Evolutionary conservation across 768 basidiomycete species (phyloP).

Genomic region (Lactarius indigo): DNA sequence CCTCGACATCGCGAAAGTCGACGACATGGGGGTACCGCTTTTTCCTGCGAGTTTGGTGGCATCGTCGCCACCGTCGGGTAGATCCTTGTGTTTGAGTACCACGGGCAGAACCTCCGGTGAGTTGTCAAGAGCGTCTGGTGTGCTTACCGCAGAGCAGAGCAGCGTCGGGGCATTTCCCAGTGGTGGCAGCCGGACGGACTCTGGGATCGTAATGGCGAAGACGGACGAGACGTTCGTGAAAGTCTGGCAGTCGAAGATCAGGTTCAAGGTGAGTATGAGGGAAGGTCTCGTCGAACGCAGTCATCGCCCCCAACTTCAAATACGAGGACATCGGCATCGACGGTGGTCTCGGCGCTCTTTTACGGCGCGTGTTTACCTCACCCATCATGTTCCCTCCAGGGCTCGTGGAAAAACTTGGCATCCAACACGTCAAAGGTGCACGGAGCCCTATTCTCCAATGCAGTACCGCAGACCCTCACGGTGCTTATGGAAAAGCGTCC

Average conservation of each 20-base stretch:
- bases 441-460: constrained; percentile 61
- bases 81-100: constrained; percentile 80
- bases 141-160: constrained; percentile 62
- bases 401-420: constrained; percentile 94
- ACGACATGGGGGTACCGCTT: constrained; percentile 76
- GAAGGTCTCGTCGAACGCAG: constrained; percentile 91
- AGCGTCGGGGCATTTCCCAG: constrained; percentile 38
- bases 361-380: constrained; percentile 96
- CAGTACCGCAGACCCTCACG: constrained; percentile 83
- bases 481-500: constrained; percentile 87
- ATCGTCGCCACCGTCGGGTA: constrained; percentile 67
- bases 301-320: constrained; percentile 97
- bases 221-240: constrained; percentile 92
- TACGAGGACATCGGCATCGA: constrained; percentile 99
- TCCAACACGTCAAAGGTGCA: constrained; percentile 94
- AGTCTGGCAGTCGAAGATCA: constrained; percentile 74
- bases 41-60: constrained; percentile 71
- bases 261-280: constrained; percentile 89
- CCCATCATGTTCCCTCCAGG: constrained; percentile 98
- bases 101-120: constrained; percentile 77
- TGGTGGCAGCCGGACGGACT: constrained; percentile 30
- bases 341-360: constrained; percentile 95
- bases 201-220: constrained; percentile 85
- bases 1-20: constrained; percentile 58
- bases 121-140: constrained; percentile 55